Base-by-base conservation (phyloP, 2,329 filamentous ascomycete genomes). In the Trichoderma endophyticum region DNA sequence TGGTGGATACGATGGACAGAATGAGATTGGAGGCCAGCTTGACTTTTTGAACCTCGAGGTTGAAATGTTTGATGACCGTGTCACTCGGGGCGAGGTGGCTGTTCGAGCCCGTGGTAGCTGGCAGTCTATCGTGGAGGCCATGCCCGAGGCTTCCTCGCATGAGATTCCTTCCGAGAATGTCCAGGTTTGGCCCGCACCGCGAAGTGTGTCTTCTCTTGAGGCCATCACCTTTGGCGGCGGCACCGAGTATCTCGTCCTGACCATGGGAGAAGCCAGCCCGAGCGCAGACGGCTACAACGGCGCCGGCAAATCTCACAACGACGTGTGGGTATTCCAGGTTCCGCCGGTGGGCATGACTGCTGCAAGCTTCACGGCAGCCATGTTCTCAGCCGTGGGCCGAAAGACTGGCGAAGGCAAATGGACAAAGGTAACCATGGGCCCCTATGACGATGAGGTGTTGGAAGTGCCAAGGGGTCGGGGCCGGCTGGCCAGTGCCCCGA, bases 1-100 rank as follows among this genome's bases (percentile, higher is more conserved):
- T 83, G 93, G 93, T 73, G 94, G 94, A 0, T 95, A 91, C 76
- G 92, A 95, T 79, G 93, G 92, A 0, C 83, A 86, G 59, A 83
- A 78, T 0, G 92, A 95, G 77, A 84, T 93, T 62, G 93, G 93
- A 18, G 93, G 92, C 0, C 85, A 86, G 72, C 78, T 97, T 14
- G 93, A 97, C 77, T 86, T 92, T 72, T 78, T 91, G 21, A 84
- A 87, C 70, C 84, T 91, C 11, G 85, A 82, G 21, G 81, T 90
- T n/a, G 87, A 88, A 75, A 83, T 83, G 32, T 88, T 88, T 75
- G 83, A 87, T 73, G 87, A 89, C 76, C 81, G 81, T 73, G 81
- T 81, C 39, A 82, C 82, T 59, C 81, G 79, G 60, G 84, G 84
- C 34, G 88, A 90, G 75, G 81, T 87, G 24, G 82, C 82, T 26